A percentile compares a stretch with the other conserved stretches of the same genome.
These are phyloP conservation scores for Globisporangium heterothallicum DNA, from an alignment of 352 stramenopile species.

Conservation along the genomic window DNA sequence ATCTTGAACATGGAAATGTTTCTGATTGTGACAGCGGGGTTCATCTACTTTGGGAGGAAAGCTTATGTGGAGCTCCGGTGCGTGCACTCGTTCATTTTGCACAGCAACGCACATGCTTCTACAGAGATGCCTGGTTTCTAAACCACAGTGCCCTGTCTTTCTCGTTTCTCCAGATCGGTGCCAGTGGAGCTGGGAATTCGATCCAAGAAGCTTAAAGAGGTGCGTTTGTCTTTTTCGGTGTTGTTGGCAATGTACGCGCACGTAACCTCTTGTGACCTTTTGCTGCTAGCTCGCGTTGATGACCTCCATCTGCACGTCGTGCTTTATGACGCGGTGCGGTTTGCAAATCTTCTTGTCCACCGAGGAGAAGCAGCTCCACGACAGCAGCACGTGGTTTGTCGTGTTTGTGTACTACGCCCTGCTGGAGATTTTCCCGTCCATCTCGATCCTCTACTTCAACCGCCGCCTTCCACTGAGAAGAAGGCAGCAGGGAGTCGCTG, in stretches of 20 bases:
- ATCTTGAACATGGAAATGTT: conserved; percentile 84
- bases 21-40: conserved; percentile 61
- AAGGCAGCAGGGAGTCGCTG: conserved; percentile 13
- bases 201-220: conserved; percentile 80
- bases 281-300: conserved; percentile 48
- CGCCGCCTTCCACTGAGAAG: conserved; percentile 55
- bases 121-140: not conserved
- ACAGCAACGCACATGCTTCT: no score
- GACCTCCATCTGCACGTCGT: conserved; percentile 79
- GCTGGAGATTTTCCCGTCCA: conserved; percentile 69
- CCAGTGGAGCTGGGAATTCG: conserved; percentile 78
- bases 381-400: conserved; percentile 71
- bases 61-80: conserved; percentile 78
- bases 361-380: conserved; percentile 67
- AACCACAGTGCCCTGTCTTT: not conserved
- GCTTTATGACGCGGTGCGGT: conserved; percentile 66
- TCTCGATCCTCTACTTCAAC: conserved; percentile 84
- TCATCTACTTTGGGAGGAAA: conserved; percentile 74
- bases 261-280: not conserved
- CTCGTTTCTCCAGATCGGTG: conserved; percentile 41
- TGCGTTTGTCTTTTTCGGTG: conserved; percentile 3
- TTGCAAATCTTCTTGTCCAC: conserved; percentile 71
- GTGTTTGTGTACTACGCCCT: conserved; percentile 79
- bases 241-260: not conserved
- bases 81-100: not conserved